Conservation (phyloP, 225 moss, liverwort and hornwort species). For the Pseudisothecium myosuroides region DNA sequence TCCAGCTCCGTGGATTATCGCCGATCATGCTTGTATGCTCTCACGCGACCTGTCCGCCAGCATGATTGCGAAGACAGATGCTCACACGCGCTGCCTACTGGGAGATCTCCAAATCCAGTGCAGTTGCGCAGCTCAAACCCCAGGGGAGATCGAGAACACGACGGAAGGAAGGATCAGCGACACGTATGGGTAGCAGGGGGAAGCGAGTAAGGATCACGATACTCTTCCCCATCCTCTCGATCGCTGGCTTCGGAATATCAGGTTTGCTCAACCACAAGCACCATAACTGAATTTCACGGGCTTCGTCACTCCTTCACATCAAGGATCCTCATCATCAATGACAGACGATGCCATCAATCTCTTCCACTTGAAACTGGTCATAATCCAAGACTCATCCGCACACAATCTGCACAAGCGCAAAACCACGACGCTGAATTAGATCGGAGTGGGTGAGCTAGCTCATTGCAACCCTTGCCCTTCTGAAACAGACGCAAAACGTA, state of each 20-base stretch:
- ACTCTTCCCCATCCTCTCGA: neutral
- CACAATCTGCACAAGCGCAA: neutral
- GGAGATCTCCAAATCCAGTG: neutral
- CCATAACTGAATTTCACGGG: neutral
- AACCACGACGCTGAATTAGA: neutral
- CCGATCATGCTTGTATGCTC: neutral
- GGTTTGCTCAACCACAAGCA: neutral
- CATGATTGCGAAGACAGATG: neutral
- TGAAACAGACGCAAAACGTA: neutral
- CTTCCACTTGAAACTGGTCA: neutral
- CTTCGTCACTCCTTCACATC: neutral
- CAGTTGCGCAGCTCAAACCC: neutral
- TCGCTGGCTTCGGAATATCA: neutral
- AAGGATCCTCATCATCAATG: neutral
- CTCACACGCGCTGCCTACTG: neutral
- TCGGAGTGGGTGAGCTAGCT: neutral
- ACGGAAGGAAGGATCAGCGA: neutral
- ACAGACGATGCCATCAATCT: neutral
- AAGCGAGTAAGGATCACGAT: neutral
- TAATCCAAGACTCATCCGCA: neutral
- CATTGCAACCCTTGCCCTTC: neutral
- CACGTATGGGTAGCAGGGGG: neutral
- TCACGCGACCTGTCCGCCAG: neutral
- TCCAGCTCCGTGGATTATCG: neutral
- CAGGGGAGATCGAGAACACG: neutral